phyloP scores from a whole-genome alignment of 768 basidiomycete species.

The Pleurotus pulmonarius region DNA sequence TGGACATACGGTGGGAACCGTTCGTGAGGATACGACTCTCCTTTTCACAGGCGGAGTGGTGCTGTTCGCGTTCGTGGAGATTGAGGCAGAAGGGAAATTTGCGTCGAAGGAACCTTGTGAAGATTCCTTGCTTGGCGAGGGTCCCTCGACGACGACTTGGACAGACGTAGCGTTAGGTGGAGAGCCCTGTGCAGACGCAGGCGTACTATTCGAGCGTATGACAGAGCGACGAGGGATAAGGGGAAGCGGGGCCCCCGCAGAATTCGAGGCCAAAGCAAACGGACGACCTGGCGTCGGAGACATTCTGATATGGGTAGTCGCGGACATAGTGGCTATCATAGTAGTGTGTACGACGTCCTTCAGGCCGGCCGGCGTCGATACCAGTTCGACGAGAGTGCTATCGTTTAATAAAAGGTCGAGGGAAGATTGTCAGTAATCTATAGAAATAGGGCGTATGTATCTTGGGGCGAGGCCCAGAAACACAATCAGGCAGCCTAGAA shows the following conservation, averaged over 20 bases:
- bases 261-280: conserved; percentile 41
- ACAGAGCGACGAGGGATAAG: conserved; percentile 53
- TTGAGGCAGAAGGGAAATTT: conserved; percentile 34
- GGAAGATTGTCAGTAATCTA: background rate
- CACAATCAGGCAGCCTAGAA: background rate
- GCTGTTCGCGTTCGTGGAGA: conserved; percentile 29
- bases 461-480: background rate
- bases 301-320: conserved; percentile 29
- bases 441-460: background rate
- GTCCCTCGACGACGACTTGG: background rate
- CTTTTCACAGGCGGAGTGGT: conserved; percentile 33
- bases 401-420: background rate
- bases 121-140: conserved; percentile 4
- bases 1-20: conserved; percentile 20
- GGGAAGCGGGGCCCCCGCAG: conserved; percentile 59
- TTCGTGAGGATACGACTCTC: conserved; percentile 30
- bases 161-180: conserved; percentile 11
- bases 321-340: conserved; percentile 44
- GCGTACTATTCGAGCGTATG: conserved; percentile 20
- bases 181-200: conserved; percentile 9
- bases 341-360: conserved; percentile 8
- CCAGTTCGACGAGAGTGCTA: conserved; percentile 3
- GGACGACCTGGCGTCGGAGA: conserved; percentile 28
- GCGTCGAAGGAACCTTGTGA: conserved; percentile 14
- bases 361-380: conserved; percentile 1